Evolutionary conservation across 2,329 filamentous ascomycete genomes (phyloP).

Genomic region (Diaporthe sp.): DNA sequence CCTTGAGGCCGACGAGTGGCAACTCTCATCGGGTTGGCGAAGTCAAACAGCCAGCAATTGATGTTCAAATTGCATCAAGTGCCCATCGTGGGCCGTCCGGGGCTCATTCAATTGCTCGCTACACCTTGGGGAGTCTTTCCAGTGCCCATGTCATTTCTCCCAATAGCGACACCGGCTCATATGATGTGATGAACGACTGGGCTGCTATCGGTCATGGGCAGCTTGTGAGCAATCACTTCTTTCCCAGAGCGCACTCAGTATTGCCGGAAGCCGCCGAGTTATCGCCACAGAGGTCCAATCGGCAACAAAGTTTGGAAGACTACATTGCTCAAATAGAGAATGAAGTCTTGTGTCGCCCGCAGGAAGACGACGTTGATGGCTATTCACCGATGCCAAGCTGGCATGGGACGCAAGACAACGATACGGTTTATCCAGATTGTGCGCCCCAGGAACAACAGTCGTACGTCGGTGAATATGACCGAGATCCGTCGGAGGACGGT

Average conservation of each 20-base stretch:
- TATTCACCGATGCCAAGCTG: background rate
- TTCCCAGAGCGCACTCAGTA: background rate
- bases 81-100: background rate
- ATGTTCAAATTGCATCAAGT: background rate
- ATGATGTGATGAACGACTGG: background rate
- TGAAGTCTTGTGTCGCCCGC: background rate
- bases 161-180: no score
- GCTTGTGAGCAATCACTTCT: background rate
- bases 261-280: background rate
- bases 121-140: background rate
- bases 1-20: background rate
- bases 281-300: background rate
- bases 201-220: background rate
- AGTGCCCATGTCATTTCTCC: background rate
- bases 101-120: background rate
- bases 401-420: background rate
- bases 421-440: no score
- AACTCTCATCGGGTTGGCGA: background rate
- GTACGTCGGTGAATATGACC: background rate
- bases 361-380: background rate
- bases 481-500: background rate
- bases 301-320: slow-evolving; percentile 26
- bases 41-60: background rate
- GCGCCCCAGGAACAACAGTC: background rate
- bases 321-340: slow-evolving; percentile 36